phyloP scores from a whole-genome alignment of 495 filamentous ascomycete species.

The Xylaria palmicola region DNA sequence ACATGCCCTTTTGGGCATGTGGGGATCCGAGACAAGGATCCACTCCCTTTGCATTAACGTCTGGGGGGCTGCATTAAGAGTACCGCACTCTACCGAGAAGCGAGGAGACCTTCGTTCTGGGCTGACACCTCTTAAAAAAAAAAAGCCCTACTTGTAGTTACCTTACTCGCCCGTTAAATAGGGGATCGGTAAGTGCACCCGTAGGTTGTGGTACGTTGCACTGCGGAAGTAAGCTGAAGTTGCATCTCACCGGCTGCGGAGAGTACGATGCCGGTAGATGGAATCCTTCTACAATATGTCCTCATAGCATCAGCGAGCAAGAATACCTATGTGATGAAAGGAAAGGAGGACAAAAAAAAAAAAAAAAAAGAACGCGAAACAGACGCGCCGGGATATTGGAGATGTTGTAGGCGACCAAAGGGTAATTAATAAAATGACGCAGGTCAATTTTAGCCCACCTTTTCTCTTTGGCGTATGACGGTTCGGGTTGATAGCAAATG shows the following conservation, averaged over 20 bases:
- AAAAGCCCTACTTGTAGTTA: too few relatives aligned
- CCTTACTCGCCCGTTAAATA: too few relatives aligned
- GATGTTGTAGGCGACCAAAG: neutral
- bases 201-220: too few relatives aligned
- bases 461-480: neutral
- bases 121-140: too few relatives aligned
- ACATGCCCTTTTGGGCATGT: constrained; percentile 10
- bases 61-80: constrained; percentile 10
- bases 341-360: neutral
- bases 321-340: neutral
- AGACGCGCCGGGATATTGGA: constrained; percentile 6
- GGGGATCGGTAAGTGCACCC: too few relatives aligned
- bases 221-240: constrained; percentile 10
- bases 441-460: neutral
- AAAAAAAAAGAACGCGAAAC: neutral
- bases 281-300: too few relatives aligned
- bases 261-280: neutral
- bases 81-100: too few relatives aligned
- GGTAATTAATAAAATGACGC: too few relatives aligned
- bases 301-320: neutral
- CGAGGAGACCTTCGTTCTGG: too few relatives aligned
- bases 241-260: neutral
- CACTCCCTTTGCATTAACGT: neutral
- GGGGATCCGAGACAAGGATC: constrained; percentile 2
- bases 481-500: neutral